phyloP scores from a whole-genome alignment of 306 rosid species.

The Amphicarpaea edgeworthii region DNA sequence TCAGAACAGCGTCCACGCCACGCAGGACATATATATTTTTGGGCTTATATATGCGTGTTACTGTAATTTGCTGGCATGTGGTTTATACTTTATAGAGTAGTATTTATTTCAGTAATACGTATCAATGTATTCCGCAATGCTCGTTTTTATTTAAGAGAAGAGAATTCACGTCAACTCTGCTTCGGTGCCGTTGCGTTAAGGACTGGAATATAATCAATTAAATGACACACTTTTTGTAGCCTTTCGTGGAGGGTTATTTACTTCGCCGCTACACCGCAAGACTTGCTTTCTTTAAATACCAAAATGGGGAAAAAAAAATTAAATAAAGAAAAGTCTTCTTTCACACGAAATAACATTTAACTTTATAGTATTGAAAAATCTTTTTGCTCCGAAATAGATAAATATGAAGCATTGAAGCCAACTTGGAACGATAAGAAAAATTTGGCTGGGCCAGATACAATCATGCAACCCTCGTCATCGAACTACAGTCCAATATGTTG shows the following conservation, averaged over 20 bases:
- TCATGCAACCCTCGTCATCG: too few species aligned
- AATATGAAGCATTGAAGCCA: too few species aligned
- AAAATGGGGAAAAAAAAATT: background rate
- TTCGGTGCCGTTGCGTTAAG: conserved; percentile 45
- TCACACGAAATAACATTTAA: too few species aligned
- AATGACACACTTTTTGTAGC: background rate
- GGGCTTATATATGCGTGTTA: too few species aligned
- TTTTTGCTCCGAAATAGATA: too few species aligned
- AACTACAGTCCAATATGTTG: background rate
- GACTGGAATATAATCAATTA: background rate
- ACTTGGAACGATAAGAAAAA: background rate
- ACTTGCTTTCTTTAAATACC: background rate
- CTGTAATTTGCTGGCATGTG: too few species aligned
- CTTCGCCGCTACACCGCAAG: conserved; percentile 32
- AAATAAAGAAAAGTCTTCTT: too few species aligned
- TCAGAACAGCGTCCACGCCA: conserved; percentile 31
- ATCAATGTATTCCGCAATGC: background rate
- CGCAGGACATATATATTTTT: conserved; percentile 11
- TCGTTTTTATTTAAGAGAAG: conserved; percentile 13
- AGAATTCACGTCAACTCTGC: background rate
- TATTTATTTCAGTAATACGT: too few species aligned
- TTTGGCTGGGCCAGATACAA: too few species aligned
- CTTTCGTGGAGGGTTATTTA: too few species aligned
- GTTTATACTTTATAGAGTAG: too few species aligned
- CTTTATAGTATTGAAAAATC: too few species aligned